Evolutionary conservation across 2,329 filamentous ascomycete genomes (phyloP).

Genomic region (Colletotrichum sp.): DNA sequence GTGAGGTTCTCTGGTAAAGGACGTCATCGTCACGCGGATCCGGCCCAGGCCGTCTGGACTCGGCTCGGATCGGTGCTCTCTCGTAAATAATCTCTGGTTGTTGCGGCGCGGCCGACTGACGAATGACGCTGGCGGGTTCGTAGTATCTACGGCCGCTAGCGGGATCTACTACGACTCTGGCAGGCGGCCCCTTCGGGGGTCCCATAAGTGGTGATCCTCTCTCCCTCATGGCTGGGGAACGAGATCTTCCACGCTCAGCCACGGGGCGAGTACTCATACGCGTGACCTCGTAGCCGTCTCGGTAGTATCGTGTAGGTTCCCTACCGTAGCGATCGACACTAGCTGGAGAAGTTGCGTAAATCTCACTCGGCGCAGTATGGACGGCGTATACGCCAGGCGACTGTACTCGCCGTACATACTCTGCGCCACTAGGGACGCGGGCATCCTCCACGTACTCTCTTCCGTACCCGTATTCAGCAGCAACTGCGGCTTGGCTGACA

Average conservation of each 20-base stretch:
- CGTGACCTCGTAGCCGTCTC: conserved; percentile 44
- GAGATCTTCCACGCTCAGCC: conserved; percentile 51
- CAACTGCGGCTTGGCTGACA: conserved; percentile 19
- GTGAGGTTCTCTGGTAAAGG: conserved; percentile 57
- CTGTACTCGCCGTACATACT: conserved; percentile 40
- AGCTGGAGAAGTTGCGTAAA: conserved; percentile 43
- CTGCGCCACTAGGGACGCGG: conserved; percentile 31
- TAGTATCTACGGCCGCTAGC: conserved; percentile 82
- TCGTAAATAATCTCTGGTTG: conserved; percentile 70
- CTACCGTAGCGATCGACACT: conserved; percentile 48
- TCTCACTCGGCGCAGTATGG: conserved; percentile 41
- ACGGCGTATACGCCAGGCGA: conserved; percentile 41
- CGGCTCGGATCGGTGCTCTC: conserved; percentile 57
- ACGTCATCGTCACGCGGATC: conserved; percentile 55
- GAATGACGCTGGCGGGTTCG: conserved; percentile 53
- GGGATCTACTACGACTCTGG: conserved; percentile 76
- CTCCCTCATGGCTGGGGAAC: conserved; percentile 51
- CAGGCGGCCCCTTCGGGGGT: conserved; percentile 56
- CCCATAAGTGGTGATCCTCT: conserved; percentile 53
- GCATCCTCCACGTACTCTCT: conserved; percentile 37
- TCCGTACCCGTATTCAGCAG: conserved; percentile 29
- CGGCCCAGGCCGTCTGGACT: conserved; percentile 53
- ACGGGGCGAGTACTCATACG: conserved; percentile 56
- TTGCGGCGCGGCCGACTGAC: conserved; percentile 60
- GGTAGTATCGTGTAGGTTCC: conserved; percentile 47